phyloP scores from a whole-genome alignment of 163 green algal species.

The Smithsoniella earleae region DNA sequence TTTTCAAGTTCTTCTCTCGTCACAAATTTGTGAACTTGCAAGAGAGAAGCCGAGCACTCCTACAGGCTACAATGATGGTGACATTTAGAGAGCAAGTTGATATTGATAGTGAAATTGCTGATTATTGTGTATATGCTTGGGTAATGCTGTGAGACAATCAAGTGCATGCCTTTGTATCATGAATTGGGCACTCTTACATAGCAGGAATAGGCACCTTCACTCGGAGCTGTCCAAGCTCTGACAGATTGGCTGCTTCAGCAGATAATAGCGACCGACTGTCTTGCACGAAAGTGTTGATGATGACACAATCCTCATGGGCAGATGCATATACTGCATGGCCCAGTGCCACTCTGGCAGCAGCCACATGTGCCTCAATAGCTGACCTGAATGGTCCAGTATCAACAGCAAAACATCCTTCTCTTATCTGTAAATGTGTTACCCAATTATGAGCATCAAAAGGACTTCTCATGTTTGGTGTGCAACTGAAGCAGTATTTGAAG shows the following conservation, averaged over 20 bases:
- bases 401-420: neutral
- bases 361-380: constrained; percentile 18
- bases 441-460: too few relatives aligned
- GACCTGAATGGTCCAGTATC: constrained; percentile 5
- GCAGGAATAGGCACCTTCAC: constrained; percentile 54
- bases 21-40: too few relatives aligned
- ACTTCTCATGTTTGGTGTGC: too few relatives aligned
- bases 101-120: constrained; percentile 32
- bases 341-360: constrained; percentile 6
- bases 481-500: too few relatives aligned
- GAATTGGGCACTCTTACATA: constrained; percentile 37
- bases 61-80: neutral
- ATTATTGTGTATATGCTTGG: neutral
- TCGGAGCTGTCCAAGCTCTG: constrained; percentile 62
- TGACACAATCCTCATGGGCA: constrained; percentile 17
- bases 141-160: neutral
- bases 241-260: constrained; percentile 47
- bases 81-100: neutral
- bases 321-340: constrained; percentile 49
- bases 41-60: too few relatives aligned
- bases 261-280: constrained; percentile 46
- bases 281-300: constrained; percentile 57
- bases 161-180: neutral
- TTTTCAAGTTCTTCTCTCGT: too few relatives aligned
- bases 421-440: neutral